Evolutionary conservation across 2,329 filamentous ascomycete genomes (phyloP).

Genomic region (Coniochaeta ligniaria): DNA sequence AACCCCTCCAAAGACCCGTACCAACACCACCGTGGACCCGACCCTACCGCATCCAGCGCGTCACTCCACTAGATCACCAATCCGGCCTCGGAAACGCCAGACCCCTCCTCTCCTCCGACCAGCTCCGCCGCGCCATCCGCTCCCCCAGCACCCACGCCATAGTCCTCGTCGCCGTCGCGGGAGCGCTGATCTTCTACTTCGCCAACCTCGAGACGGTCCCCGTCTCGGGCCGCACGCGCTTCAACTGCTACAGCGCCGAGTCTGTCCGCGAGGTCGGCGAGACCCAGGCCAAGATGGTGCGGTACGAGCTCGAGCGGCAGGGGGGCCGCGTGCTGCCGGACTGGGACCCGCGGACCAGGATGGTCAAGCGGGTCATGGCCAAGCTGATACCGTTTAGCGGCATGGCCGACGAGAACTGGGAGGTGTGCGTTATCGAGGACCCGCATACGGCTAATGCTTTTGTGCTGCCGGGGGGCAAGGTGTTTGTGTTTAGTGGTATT

Average conservation of each 20-base stretch:
- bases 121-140: constrained; percentile 22
- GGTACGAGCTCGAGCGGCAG: constrained; percentile 44
- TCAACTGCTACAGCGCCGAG: constrained; percentile 59
- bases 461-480: constrained; percentile 70
- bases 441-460: constrained; percentile 55
- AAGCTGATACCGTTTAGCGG: constrained; percentile 62
- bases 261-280: constrained; percentile 46
- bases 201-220: constrained; percentile 66
- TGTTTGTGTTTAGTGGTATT: constrained; percentile 72
- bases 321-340: constrained; percentile 49
- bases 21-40: background rate
- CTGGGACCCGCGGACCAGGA: constrained; percentile 41
- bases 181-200: constrained; percentile 53
- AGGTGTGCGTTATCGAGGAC: constrained; percentile 69
- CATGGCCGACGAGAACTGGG: constrained; percentile 53
- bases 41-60: background rate
- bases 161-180: constrained; percentile 30
- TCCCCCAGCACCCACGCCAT: constrained; percentile 31
- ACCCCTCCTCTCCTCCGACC: constrained; percentile 29
- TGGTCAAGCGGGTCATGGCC: constrained; percentile 58
- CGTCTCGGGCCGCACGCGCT: constrained; percentile 62
- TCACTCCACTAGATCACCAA: constrained; percentile 4
- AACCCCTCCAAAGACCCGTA: background rate
- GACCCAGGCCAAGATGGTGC: constrained; percentile 48
- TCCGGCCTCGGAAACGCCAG: constrained; percentile 19